Conservation (phyloP, 2,329 filamentous ascomycete species). For the Talaromyces sp. region DNA sequence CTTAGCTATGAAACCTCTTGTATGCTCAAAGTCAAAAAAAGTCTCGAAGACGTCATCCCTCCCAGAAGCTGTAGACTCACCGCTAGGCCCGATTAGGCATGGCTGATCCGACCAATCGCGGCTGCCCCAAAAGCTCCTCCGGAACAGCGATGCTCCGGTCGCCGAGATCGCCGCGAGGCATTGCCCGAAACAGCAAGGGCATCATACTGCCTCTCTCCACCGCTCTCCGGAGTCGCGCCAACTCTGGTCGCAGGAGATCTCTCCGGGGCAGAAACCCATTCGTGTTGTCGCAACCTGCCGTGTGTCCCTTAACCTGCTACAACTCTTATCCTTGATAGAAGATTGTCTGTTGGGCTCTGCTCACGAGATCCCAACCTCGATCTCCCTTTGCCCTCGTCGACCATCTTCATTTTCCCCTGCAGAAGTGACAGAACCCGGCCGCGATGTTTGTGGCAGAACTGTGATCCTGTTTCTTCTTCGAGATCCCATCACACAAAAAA, state of each 20-base stretch:
- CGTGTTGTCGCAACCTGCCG: slow-evolving; percentile 1
- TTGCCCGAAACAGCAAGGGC: neutral
- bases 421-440: slow-evolving; percentile 10
- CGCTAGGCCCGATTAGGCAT: neutral
- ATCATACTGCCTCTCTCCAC: slow-evolving; percentile 6
- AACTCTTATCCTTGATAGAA: neutral
- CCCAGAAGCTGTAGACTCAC: neutral
- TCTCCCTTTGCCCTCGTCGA: neutral
- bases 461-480: slow-evolving; percentile 6
- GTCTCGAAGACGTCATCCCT: slow-evolving; percentile 9
- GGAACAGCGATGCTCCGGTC: neutral
- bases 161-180: neutral
- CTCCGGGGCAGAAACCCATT: neutral
- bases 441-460: slow-evolving; percentile 26
- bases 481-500: neutral
- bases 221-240: slow-evolving; percentile 11
- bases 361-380: neutral
- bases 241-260: slow-evolving; percentile 1
- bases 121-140: neutral
- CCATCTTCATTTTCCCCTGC: slow-evolving; percentile 3
- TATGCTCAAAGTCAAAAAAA: neutral
- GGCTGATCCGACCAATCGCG: slow-evolving; percentile 3
- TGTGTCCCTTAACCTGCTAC: neutral
- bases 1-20: neutral
- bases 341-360: neutral